Percentiles rank a stretch among this genome's conserved stretches.
phyloP scores from a whole-genome alignment of 129 eudicot genomes.

The Arctium minus region DNA sequence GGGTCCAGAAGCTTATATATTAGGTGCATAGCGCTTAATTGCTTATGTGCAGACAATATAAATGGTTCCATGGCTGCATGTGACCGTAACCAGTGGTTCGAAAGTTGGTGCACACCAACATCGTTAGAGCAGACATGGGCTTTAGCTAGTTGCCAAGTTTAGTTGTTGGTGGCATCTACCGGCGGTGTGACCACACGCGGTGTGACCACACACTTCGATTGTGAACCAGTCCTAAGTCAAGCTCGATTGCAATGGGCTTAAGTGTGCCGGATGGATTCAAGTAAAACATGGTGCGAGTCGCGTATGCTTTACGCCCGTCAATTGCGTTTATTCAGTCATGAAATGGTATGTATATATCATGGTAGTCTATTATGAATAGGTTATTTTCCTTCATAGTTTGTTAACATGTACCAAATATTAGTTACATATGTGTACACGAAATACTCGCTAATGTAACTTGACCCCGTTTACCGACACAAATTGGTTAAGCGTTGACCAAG shows the following conservation, averaged over 20 bases:
- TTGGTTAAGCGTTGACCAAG: too few relatives aligned
- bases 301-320: slow-evolving; percentile 86
- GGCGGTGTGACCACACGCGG: slow-evolving; percentile 85
- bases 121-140: slow-evolving; percentile 95
- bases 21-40: slow-evolving; percentile 82
- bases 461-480: too few relatives aligned
- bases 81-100: slow-evolving; percentile 88
- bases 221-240: slow-evolving; percentile 52
- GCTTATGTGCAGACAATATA: slow-evolving; percentile 26
- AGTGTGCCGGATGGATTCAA: slow-evolving; percentile 67
- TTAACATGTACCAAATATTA: slow-evolving; percentile 5
- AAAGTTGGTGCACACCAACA: slow-evolving; percentile 91
- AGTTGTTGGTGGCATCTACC: slow-evolving; percentile 57
- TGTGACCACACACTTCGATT: slow-evolving; percentile 66
- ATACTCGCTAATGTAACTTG: too few relatives aligned
- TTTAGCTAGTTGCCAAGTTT: slow-evolving; percentile 32
- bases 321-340: slow-evolving; percentile 72
- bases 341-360: slow-evolving; percentile 77
- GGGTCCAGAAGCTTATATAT: slow-evolving; percentile 87
- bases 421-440: not conserved
- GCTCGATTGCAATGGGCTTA: slow-evolving; percentile 91
- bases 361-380: slow-evolving; percentile 72
- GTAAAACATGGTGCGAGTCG: slow-evolving; percentile 77
- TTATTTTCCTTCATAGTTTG: slow-evolving; percentile 78
- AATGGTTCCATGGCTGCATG: slow-evolving; percentile 85